Base-by-base conservation (phyloP, 2,329 filamentous ascomycete species). In the Calonectria multiphialidica region DNA sequence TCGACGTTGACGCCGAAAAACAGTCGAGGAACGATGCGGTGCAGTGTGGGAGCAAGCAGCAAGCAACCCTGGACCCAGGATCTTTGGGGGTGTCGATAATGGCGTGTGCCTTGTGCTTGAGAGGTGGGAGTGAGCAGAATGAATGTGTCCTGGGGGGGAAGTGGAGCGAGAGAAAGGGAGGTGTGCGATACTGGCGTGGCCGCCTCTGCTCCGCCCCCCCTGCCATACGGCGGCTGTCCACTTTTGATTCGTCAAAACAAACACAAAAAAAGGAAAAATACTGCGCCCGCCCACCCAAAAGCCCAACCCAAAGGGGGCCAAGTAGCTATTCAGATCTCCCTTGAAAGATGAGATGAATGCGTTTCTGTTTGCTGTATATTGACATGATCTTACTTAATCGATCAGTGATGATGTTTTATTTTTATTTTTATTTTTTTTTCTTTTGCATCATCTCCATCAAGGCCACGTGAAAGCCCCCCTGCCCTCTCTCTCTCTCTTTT, bases 1-100 rank as follows among this genome's bases (percentile, higher is more conserved):
- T 77, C 53, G 68, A 67, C 71, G 75, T 75, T 74, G 68, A 76
- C 75, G 73, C 73, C 72, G 64, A 77, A 59, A 65, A 59, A 68
- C 67, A 65, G 72, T 66, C 67, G 40, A 62, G 53, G 66, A 47
- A 44, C 66, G 66, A 65, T 76, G 71, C 72, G 73, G 75, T 77
- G 76, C 75, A 73, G 72, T 76, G 72, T 75, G 76, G 75, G 76
- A 76, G 77, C 66, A 73, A 70, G 65, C 66, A 75, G 74, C 72
- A 79, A 78, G 77, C 77, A 79, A 77, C 77, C 77, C 77, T 78
- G 77, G 76, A 72, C 74, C 77, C 75, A 77, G 77, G 77, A 79
- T 79, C 76, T 79, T 77, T 79, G 83, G 83, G 83, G 81, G 83
- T 84, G 83, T 84, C 83, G 83, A 83, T 84, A 84, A 83, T 75